Conservation (phyloP, 1,139 yeast species). For the Tardiomyces digboiensis region DNA sequence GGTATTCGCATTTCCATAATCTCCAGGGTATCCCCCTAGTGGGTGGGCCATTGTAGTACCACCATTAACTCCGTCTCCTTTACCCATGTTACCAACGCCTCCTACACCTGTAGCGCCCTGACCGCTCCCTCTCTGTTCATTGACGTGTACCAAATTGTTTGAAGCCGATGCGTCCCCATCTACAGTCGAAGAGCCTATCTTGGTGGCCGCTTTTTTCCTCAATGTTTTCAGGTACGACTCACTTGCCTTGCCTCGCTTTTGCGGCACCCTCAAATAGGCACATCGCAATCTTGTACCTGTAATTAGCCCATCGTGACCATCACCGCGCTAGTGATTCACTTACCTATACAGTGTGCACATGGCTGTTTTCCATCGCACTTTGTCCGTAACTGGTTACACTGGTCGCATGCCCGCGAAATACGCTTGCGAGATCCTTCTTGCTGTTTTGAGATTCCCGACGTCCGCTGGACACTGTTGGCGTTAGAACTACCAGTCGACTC, state of each 20-base stretch:
- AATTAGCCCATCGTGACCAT: background rate
- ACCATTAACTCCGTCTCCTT: no score
- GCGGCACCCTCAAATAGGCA: conserved; percentile 30
- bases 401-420: conserved; percentile 32
- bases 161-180: no score
- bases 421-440: conserved; percentile 12
- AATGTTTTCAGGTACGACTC: conserved; percentile 17
- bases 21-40: no score
- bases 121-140: no score
- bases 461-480: background rate
- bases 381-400: conserved; percentile 31
- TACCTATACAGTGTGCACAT: conserved; percentile 26
- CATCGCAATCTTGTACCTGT: conserved; percentile 20
- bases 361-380: conserved; percentile 34
- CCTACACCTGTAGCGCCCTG: no score
- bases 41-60: no score
- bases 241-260: conserved; percentile 32
- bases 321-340: background rate
- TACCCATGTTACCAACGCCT: no score
- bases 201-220: conserved; percentile 7
- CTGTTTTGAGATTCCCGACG: background rate
- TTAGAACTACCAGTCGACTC: no score
- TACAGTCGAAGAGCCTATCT: no score
- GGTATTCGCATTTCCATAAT: no score
- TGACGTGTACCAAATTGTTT: no score